Conservation (phyloP, 352 stramenopile species). For the Phytopythium montanum region DNA sequence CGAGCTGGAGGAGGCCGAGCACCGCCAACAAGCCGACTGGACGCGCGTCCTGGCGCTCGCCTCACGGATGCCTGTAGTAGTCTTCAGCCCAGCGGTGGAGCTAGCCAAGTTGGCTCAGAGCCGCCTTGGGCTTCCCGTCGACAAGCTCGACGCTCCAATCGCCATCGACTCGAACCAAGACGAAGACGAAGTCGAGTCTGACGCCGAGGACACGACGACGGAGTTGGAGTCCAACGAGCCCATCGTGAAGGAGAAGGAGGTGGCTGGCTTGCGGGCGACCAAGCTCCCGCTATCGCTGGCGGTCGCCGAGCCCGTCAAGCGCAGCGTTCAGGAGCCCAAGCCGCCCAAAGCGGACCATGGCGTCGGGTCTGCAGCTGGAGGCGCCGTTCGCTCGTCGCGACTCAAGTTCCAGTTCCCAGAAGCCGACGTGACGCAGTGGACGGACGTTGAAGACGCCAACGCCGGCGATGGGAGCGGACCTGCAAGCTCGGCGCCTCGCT, state of each 20-base stretch:
- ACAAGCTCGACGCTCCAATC: neutral
- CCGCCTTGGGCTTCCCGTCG: neutral
- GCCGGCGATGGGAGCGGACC: neutral
- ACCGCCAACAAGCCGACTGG: neutral
- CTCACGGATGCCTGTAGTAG: neutral
- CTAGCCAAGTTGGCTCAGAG: neutral
- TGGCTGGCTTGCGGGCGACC: neutral
- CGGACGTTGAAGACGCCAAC: slow-evolving; percentile 14
- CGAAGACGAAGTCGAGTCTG: slow-evolving; percentile 25
- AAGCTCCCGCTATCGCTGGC: slow-evolving; percentile 23
- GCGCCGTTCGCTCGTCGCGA: slow-evolving; percentile 10
- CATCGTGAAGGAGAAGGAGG: slow-evolving; percentile 1
- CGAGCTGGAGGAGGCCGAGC: slow-evolving; percentile 1
- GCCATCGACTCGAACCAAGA: slow-evolving; percentile 41
- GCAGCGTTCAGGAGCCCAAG: slow-evolving; percentile 40
- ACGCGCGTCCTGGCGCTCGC: slow-evolving; percentile 5
- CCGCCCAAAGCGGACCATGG: slow-evolving; percentile 23
- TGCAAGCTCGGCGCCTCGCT: neutral
- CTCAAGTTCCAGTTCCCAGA: slow-evolving; percentile 70
- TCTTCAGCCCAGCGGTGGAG: neutral
- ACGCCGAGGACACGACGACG: slow-evolving; percentile 1
- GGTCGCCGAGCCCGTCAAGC: slow-evolving; percentile 27
- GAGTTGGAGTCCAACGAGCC: neutral
- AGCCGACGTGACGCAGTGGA: slow-evolving; percentile 25
- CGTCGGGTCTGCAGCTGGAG: slow-evolving; percentile 9